A percentile compares a stretch with the other conserved stretches of the same genome.
These are phyloP conservation scores for Microbotryum saponariae DNA, from an alignment of 1,284 basidiomycete species.

Conservation along the genomic window DNA sequence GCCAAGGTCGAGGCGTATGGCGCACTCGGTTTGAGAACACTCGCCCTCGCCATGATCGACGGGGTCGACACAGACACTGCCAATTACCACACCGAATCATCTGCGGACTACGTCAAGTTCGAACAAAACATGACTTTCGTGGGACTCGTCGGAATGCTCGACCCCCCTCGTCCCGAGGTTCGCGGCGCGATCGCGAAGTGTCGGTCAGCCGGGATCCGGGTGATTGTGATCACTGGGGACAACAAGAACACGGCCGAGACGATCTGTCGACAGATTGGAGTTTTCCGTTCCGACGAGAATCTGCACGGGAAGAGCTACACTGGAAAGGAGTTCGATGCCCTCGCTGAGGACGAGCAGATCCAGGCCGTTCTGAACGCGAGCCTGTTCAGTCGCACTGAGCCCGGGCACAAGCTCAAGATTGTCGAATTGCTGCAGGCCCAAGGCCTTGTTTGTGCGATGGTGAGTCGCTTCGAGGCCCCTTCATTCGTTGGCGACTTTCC, in stretches of 20 bases:
- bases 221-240: constrained; percentile 97
- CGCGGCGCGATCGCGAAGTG: constrained; percentile 79
- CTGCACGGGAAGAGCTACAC: constrained; percentile 83
- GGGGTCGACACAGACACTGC: constrained; percentile 65
- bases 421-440: constrained; percentile 91
- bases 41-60: constrained; percentile 82
- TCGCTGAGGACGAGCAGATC: constrained; percentile 71
- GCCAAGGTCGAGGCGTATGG: constrained; percentile 64
- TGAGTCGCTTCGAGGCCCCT: constrained; percentile 40
- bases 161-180: constrained; percentile 94
- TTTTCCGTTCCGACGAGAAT: constrained; percentile 61
- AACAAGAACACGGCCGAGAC: constrained; percentile 97
- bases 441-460: constrained; percentile 96
- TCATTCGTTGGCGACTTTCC: constrained; percentile 1
- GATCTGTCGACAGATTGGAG: constrained; percentile 91
- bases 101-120: constrained; percentile 76
- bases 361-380: constrained; percentile 75
- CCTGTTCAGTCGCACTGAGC: constrained; percentile 89
- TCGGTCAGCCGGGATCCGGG: constrained; percentile 84
- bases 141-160: constrained; percentile 93
- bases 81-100: constrained; percentile 70
- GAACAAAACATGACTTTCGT: constrained; percentile 88
- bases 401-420: constrained; percentile 87
- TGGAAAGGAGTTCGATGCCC: constrained; percentile 78
- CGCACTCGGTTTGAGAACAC: constrained; percentile 71